A percentile compares a stretch with the other conserved stretches of the same genome.
Conservation (phyloP, 164 flowering plant species). For the Vitis labrusca region DNA sequence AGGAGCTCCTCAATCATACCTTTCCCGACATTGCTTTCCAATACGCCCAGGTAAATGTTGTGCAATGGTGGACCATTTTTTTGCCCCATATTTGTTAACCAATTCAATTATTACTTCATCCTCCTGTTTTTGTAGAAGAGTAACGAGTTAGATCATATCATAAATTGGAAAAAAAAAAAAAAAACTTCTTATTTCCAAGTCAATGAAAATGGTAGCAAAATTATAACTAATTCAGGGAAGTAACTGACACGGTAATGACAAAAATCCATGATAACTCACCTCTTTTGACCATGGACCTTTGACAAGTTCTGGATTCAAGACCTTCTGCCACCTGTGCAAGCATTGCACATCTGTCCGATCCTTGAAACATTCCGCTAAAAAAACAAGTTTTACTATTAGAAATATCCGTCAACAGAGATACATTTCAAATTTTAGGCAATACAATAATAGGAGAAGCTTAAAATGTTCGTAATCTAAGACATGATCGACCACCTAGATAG, state of each 20-base stretch:
- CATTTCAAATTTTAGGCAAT: not conserved
- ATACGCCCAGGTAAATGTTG: conserved; percentile 72
- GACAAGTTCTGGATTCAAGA: conserved; percentile 54
- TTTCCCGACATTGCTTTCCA: conserved; percentile 76
- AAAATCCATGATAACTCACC: conserved; percentile 21
- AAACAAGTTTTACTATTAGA: conserved; percentile 7
- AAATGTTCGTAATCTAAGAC: not conserved
- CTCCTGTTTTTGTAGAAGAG: conserved; percentile 37
- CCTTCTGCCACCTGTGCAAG: conserved; percentile 64
- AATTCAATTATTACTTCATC: conserved; percentile 55
- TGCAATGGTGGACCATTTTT: conserved; percentile 76
- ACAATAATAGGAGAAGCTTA: not conserved
- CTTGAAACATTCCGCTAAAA: conserved; percentile 54
- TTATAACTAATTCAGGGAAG: not conserved
- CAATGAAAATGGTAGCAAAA: not conserved
- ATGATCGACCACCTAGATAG: too few relatives aligned
- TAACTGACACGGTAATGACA: not conserved
- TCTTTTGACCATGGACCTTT: conserved; percentile 66
- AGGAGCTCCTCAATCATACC: conserved; percentile 30
- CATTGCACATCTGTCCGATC: conserved; percentile 61
- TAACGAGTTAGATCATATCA: not conserved
- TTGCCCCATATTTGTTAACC: conserved; percentile 63
- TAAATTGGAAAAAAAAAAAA: not conserved
- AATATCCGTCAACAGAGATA: not conserved
- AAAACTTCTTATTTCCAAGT: not conserved